Base-by-base conservation (phyloP, 2,329 filamentous ascomycete genomes). In the Diaporthe ilicicola region DNA sequence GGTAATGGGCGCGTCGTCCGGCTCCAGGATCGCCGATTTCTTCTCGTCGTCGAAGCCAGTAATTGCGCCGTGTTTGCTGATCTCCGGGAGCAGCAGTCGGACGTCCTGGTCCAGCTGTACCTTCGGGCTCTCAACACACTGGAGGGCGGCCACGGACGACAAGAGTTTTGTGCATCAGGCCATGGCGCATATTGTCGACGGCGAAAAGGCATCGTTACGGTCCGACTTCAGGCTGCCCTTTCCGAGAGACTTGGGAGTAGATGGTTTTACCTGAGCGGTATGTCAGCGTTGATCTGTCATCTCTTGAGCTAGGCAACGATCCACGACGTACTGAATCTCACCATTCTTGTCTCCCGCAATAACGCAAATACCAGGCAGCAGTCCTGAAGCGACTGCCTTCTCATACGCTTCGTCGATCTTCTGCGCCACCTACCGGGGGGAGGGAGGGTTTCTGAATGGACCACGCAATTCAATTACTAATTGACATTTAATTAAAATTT, bases 151-250 rank as follows among this genome's bases (percentile, higher is more conserved):
- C 0, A 78, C 78, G 5, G 77, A 74, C 0, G 82, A 82, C 67
- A 82, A 75, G 34, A 85, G 75, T 75, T 85, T 84, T 70, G 82
- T 84, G 75, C 83, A 70, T 22, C 83, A 85, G 13, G 76, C 76
- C 29, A 78, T 69, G 1, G 69, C 46, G 27, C 73, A 74, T 12
- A 77, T 56, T 12, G 75, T 77, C n/a, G 71, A 70, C 1, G 72
- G 64, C 9, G 76, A 76, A 44, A 76, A 77, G 15, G 74, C 74
- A 8, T 54, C 65, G n/a, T 75, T 54, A 22, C 53, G 66, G 34
- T 72, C 76, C 24, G 74, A 72, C 67, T 74, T 75, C 8, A 75
- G 59, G 15, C 68, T 73, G 1, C 73, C 75, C 65, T 74, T 13
- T 17, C 76, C 76, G 4, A 77, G 61, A 12, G 76, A 77, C 50